Evolutionary conservation across 495 filamentous ascomycete species (phyloP), one percentile per base, ranked within the genome.

Genomic region (Lasiosphaeriaceae sp.): DNA sequence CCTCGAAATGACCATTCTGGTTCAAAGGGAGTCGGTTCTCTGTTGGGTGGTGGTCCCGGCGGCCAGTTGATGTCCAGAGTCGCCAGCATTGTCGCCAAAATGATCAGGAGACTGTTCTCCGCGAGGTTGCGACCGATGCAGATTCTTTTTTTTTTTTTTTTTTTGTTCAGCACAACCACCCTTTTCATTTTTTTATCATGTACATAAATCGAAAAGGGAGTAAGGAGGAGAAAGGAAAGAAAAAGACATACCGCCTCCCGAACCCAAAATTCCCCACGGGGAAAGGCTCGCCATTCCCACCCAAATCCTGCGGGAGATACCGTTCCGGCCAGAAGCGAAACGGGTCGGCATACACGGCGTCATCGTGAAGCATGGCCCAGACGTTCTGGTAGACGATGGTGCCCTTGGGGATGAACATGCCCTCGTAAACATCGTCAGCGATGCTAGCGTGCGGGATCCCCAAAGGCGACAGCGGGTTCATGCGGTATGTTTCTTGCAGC

Each of bases 401-500:
- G 39, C 74, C 76, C 54, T 69, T 72, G 1, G 78, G 78, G 51
- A 80, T 77, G 49, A 70, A 71, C 69, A 74, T 77, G 16, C 74
- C 78, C 0, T 78, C 62, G 55, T 78, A 77, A 17, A 66, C 64
- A 52, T 86, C 81, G 56, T 86, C 84, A 11, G 77, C 66, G 14
- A 67, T 64, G 2, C 76, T 74, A 6, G 70, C 68, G 57, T 90
- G 86, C 0, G 86, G 80, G 31, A 88, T 70, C 19, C 84, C 83
- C 20, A 83, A 71, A 1, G 81, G 81, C 0, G 80, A 82, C 17
- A 85, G 72, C 9, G 84, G 84, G 43, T 80, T 73, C 81, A 85
- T 86, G 50, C 85, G 74, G 44, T 86, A 77, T 19, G 74, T 78
- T 62, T 88, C 85, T 45, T 84, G 81, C 19, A 83, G 74, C 5